Evolutionary conservation across 2,329 filamentous ascomycete genomes (phyloP).

Genomic region (Aspergillus alliaceus): DNA sequence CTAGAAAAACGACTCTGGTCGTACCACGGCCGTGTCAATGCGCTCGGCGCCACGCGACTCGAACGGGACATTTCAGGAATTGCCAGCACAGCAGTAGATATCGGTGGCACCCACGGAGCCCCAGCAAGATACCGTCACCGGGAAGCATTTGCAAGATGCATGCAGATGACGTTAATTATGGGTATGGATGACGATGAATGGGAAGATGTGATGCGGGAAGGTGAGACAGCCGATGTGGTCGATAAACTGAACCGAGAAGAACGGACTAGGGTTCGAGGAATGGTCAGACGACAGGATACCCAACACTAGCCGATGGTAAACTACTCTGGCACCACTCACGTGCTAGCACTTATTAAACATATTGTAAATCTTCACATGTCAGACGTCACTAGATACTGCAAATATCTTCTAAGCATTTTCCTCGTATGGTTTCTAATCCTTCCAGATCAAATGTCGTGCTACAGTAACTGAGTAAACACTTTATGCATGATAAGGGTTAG

Average conservation of each 20-base stretch:
- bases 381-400: not conserved
- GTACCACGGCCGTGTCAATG: constrained; percentile 75
- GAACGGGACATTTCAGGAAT: constrained; percentile 82
- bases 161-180: constrained; percentile 80
- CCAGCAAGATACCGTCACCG: constrained; percentile 68
- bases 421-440: not conserved
- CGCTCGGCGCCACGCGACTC: constrained; percentile 76
- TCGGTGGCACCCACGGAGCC: constrained; percentile 32
- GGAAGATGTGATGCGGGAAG: constrained; percentile 67
- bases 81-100: constrained; percentile 51
- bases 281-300: constrained; percentile 51
- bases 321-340: not conserved
- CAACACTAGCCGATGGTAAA: not conserved
- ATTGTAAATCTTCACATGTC: not conserved
- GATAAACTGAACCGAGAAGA: constrained; percentile 72
- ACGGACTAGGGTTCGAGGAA: constrained; percentile 67
- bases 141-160: constrained; percentile 73
- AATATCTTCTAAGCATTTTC: not conserved
- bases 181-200: constrained; percentile 97
- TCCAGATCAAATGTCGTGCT: too few species aligned
- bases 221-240: constrained; percentile 51
- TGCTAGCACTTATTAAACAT: not conserved
- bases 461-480: too few species aligned
- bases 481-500: not conserved
- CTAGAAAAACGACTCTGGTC: constrained; percentile 87